These are phyloP conservation scores for Penicillium sp. DNA, from an alignment of 2,329 filamentous ascomycete species.

Conservation along the genomic window DNA sequence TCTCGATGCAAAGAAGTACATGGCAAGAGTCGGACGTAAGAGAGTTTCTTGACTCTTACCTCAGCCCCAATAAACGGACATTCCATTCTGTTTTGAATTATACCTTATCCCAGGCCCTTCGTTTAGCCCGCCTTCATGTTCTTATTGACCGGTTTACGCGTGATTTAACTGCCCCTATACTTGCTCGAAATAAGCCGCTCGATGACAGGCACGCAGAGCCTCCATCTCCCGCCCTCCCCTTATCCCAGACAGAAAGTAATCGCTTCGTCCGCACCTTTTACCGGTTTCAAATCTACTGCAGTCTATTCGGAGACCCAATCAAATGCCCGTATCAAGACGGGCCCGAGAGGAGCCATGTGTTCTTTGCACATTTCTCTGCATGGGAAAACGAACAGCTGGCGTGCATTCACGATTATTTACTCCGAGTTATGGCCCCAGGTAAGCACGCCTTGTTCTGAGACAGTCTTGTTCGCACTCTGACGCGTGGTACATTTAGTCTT, in stretches of 20 bases:
- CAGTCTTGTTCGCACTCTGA: no score
- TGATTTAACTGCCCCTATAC: neutral
- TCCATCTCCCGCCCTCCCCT: neutral
- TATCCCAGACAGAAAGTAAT: neutral
- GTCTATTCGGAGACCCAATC: neutral
- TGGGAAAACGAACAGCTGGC: constrained; percentile 9
- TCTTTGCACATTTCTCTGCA: neutral
- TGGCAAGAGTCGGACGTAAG: neutral
- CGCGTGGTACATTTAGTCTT: no score
- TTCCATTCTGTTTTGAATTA: neutral
- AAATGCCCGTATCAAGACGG: no score
- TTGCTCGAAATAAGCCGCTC: neutral
- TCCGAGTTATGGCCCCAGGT: no score
- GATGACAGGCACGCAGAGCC: neutral
- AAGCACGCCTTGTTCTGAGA: no score
- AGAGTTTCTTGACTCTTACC: neutral
- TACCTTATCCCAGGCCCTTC: neutral
- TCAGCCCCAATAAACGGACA: neutral
- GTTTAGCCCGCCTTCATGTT: neutral
- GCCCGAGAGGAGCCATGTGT: neutral
- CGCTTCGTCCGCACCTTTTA: neutral
- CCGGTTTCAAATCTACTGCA: constrained; percentile 3
- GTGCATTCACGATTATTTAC: neutral
- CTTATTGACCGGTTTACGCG: neutral
- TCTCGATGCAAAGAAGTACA: neutral